These are phyloP conservation scores for Ogataea ramenticola DNA, from an alignment of 805 yeast genomes.

Conservation along the genomic window DNA sequence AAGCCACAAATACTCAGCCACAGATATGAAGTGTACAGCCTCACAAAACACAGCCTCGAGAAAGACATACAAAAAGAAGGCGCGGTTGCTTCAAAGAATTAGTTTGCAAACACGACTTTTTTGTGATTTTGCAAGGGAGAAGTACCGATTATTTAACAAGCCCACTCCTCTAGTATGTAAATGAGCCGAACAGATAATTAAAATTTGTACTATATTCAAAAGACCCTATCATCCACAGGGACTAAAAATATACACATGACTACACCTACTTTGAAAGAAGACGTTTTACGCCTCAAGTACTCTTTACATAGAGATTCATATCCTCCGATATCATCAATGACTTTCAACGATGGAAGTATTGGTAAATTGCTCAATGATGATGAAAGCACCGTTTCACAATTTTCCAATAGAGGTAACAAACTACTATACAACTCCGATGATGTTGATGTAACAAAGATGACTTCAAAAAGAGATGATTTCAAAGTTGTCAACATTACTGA, in stretches of 20 bases:
- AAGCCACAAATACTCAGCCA: too few relatives aligned
- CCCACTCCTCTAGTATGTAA: too few relatives aligned
- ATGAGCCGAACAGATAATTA: too few relatives aligned
- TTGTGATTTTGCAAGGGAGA: too few relatives aligned
- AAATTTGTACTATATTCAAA: too few relatives aligned
- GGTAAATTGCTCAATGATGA: conserved; percentile 4
- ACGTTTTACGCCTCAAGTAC: conserved; percentile 17
- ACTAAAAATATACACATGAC: not conserved
- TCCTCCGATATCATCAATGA: conserved; percentile 3
- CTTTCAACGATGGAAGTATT: not conserved
- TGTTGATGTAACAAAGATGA: conserved; percentile 17
- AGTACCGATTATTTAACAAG: too few relatives aligned
- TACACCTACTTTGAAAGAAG: conserved; percentile 7
- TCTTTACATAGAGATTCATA: conserved; percentile 11
- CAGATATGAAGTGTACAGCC: too few relatives aligned
- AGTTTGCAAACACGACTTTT: too few relatives aligned
- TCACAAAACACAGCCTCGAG: too few relatives aligned
- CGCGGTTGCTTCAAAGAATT: too few relatives aligned
- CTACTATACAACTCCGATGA: conserved; percentile 16
- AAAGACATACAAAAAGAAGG: too few relatives aligned
- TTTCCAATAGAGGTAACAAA: conserved; percentile 27
- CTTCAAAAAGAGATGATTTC: conserved; percentile 15
- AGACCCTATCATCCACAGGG: too few relatives aligned
- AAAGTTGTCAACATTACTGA: conserved; percentile 13
- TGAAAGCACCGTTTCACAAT: conserved; percentile 10